Evolutionary conservation across 352 stramenopile genomes (phyloP).

Genomic region (Globisporangium cystogenes): DNA sequence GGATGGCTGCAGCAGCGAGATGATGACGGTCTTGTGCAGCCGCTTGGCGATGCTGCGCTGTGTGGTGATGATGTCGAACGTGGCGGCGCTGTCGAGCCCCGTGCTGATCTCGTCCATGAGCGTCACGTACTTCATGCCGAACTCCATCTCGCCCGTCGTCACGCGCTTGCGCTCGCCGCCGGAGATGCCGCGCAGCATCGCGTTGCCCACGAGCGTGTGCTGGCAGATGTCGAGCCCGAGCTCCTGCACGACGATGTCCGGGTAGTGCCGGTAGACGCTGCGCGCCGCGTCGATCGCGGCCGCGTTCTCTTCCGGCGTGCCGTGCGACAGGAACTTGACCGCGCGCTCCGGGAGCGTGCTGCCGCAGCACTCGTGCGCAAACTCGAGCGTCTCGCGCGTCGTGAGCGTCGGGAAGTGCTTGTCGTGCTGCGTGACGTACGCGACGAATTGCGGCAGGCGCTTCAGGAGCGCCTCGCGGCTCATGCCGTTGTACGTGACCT

Average conservation of each 20-base stretch:
- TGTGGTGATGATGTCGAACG: constrained; percentile 49
- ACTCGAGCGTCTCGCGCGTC: constrained; percentile 44
- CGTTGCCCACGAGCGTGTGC: constrained; percentile 60
- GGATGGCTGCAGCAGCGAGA: constrained; percentile 87
- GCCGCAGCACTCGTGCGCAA: constrained; percentile 53
- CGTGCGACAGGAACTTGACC: constrained; percentile 26
- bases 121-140: constrained; percentile 68
- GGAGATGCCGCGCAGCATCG: constrained; percentile 48
- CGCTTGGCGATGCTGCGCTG: constrained; percentile 33
- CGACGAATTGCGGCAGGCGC: constrained; percentile 38
- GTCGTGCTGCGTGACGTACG: constrained; percentile 47
- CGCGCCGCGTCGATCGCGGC: constrained; percentile 25
- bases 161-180: constrained; percentile 62
- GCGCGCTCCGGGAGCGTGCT: constrained; percentile 21
- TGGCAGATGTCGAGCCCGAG: constrained; percentile 49
- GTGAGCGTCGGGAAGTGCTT: constrained; percentile 46
- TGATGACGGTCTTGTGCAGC: constrained; percentile 49
- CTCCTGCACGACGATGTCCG: constrained; percentile 43
- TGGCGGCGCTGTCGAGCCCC: constrained; percentile 48
- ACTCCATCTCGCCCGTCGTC: constrained; percentile 64
- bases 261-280: constrained; percentile 39
- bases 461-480: constrained; percentile 22
- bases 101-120: constrained; percentile 81
- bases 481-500: constrained; percentile 49
- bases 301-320: constrained; percentile 36